Evolutionary conservation across 2,329 filamentous ascomycete genomes (phyloP), one percentile per base, ranked within the genome.

Genomic region (Uncinocarpus reesii): DNA sequence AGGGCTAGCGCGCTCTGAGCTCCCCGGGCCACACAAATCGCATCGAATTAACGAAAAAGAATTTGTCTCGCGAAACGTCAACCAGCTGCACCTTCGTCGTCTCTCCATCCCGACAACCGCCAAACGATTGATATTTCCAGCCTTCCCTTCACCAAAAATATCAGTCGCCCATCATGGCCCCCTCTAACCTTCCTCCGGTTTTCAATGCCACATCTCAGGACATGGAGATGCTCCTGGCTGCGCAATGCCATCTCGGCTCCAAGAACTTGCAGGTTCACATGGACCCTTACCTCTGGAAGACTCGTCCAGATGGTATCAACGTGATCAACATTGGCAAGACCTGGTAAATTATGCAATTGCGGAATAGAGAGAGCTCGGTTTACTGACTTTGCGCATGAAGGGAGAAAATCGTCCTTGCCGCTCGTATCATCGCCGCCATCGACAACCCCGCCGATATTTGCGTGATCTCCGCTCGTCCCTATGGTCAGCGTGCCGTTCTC

Each of bases 181-280:
- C 90, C 71, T 79, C 81, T 66, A 94, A 95, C 78, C 84, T 95
- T 61, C 92, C 92, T 71, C 78, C 89, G 61, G 78, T 84, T 68
- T 95, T 98, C 84, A 92, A 95, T 80, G 86, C 92, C 69, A 96
- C 92, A 67, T 83, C 83, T 70, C 83, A 93, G 78, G 92, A 98
- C 79, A 93, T 98, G 77, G 92, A 98, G 86, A 92, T 89, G 86
- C 87, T 98, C 69, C 85, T 98, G 65, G 85, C 89, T 68, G 89
- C 93, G 67, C 89, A 96, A 78, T 81, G 78, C 76, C 93, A 98
- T 76, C 81, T 96, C 65, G 92, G 92, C 66, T 87, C 84, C 76
- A 96, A 96, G 86, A 98, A 98, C 83, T 74, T 98, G 66, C 92
- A 96, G 81, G 86, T 93, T 70, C 89, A 96, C 80, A 96, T 95